Evolutionary conservation across 495 filamentous ascomycete species (phyloP).

Genomic region (Penicillium cosmopolitanum): DNA sequence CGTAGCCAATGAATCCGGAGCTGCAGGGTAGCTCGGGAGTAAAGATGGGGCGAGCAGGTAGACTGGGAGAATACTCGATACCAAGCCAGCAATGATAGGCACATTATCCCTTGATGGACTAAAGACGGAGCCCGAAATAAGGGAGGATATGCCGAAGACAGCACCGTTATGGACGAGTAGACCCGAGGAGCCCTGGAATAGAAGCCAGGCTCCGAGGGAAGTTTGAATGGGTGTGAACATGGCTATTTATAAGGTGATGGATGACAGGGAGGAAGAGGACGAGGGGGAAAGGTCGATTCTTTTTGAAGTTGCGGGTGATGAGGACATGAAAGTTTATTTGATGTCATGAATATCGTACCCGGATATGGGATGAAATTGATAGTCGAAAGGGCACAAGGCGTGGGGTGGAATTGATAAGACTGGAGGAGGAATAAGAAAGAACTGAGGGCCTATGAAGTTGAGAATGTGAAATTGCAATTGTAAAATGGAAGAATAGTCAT

Average conservation of each 20-base stretch:
- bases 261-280: too few species aligned
- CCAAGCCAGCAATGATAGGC: constrained; percentile 53
- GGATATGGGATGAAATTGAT: not conserved
- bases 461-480: too few species aligned
- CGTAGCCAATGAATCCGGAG: constrained; percentile 35
- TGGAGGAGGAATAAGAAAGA: too few species aligned
- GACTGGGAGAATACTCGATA: constrained; percentile 45
- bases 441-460: too few species aligned
- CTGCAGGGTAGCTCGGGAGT: constrained; percentile 45
- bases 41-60: constrained; percentile 47
- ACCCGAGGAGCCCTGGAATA: constrained; percentile 56
- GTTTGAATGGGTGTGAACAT: constrained; percentile 67
- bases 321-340: constrained; percentile 7
- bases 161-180: constrained; percentile 59
- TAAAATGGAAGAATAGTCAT: too few species aligned
- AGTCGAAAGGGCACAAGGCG: not conserved
- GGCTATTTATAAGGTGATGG: not conserved
- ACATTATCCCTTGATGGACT: constrained; percentile 45
- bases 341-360: not conserved
- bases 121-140: constrained; percentile 45
- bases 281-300: too few species aligned
- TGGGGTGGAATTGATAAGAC: too few species aligned
- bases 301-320: not conserved
- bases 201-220: constrained; percentile 56
- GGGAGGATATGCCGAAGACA: constrained; percentile 58